Base-by-base conservation (phyloP, 176 grass and related monocot species). In the Oryza officinalis region DNA sequence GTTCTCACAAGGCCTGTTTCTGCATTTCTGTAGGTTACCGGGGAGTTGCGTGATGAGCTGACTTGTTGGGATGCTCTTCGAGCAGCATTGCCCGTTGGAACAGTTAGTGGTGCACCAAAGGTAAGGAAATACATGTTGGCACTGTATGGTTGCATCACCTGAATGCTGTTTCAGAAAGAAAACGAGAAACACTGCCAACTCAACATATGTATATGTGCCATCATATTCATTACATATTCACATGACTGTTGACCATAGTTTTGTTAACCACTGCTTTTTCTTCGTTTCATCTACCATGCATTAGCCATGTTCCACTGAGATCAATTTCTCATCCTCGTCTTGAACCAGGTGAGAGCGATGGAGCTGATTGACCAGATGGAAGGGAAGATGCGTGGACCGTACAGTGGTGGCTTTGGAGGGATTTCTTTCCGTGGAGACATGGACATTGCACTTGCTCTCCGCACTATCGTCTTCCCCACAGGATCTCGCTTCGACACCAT, bases 71-170 rank as follows among this genome's bases (percentile, higher is more conserved):
- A 98, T 71, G 93, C 83, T 33, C 68, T 98, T 32, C 89, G 96
- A 44, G 83, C 96, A 65, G 91, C 96, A 18, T 80, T 98, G 89
- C 96, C 96, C 5, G 93, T 90, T 40, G 96, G 96, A 88, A 98
- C 96, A 73, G 93, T 98, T 66, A 95, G 96, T 41, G 96, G 96
- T 37, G 93, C 96, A 83, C 96, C 96, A 45, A 98, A 98, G 93
- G 96, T 95, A 88, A 44, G 22, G 15, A 8, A 31, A 40, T 76
- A 50, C 77, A 50, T 6, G 17, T 65, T 82, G 37, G n/a, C 22
- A 10, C 57, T 25, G 22, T 60, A 23, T 54, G 50, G 49, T 6
- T 8, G 57, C 22, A 60, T 60, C 22, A 60, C 22, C 22, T 61
- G 20, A 61, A 61, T 61, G 57, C n/a, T 25, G 57, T 61, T 10